phyloP scores from a whole-genome alignment of 108 stramenopile genomes.

The Conticribra guillardii region DNA sequence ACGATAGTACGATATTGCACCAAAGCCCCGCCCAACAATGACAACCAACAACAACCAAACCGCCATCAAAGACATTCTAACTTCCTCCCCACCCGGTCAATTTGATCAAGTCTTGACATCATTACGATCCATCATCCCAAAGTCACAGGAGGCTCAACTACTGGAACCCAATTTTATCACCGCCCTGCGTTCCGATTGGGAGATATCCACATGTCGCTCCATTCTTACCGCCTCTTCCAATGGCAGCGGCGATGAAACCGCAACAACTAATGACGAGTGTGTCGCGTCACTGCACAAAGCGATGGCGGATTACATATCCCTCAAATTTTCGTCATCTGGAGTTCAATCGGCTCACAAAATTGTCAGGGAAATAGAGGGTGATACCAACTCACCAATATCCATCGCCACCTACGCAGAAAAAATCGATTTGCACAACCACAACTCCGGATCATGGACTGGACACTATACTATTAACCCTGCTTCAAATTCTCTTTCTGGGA shows the following conservation, averaged over 20 bases:
- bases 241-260: conserved; percentile 2
- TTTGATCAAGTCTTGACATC: conserved; percentile 56
- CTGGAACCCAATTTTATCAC: conserved; percentile 11
- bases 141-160: neutral
- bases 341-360: conserved; percentile 33
- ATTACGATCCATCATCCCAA: conserved; percentile 22
- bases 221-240: conserved; percentile 12
- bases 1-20: neutral
- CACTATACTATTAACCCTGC: conserved; percentile 41
- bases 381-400: conserved; percentile 10
- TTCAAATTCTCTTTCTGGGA: conserved; percentile 33
- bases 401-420: conserved; percentile 55
- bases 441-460: conserved; percentile 59
- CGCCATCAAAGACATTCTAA: conserved; percentile 29
- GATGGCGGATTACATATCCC: conserved; percentile 26
- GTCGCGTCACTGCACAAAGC: conserved; percentile 15
- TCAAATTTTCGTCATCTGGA: conserved; percentile 23
- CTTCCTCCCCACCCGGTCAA: conserved; percentile 63
- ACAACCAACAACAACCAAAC: neutral
- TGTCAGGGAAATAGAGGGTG: neutral
- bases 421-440: conserved; percentile 54
- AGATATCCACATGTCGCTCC: conserved; percentile 13
- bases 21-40: neutral
- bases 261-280: neutral
- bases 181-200: conserved; percentile 33